A percentile compares a stretch with the other conserved stretches of the same genome.
Evolutionary conservation across 345 rosid genomes (phyloP).

Genomic region (Hibiscus trionum): DNA sequence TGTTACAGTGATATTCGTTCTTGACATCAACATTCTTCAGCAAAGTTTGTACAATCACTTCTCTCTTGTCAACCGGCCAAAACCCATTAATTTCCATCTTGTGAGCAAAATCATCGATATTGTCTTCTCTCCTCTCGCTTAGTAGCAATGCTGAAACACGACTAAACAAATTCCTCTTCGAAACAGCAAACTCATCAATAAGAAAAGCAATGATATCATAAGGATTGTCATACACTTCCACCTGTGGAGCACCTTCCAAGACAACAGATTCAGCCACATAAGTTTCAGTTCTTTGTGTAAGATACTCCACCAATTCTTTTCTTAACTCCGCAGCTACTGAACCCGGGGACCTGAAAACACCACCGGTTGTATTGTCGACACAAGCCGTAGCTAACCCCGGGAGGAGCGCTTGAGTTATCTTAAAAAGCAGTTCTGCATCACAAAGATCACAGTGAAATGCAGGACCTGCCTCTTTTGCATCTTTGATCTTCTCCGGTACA

Average conservation of each 20-base stretch:
- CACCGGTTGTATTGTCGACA: conserved; percentile 83
- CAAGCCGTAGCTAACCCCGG: conserved; percentile 79
- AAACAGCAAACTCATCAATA: conserved; percentile 64
- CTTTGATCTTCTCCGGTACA: conserved; percentile 44
- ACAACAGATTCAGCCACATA: conserved; percentile 70
- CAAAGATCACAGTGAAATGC: conserved; percentile 55
- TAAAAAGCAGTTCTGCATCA: conserved; percentile 57
- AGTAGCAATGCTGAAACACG: conserved; percentile 71
- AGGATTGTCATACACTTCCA: conserved; percentile 60
- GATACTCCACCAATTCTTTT: conserved; percentile 26
- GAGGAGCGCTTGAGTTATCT: conserved; percentile 53
- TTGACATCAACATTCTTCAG: conserved; percentile 74
- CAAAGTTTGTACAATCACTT: conserved; percentile 47
- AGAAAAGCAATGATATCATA: conserved; percentile 56
- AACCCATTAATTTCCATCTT: conserved; percentile 81
- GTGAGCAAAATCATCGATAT: conserved; percentile 74
- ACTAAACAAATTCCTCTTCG: conserved; percentile 64
- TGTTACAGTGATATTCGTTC: conserved; percentile 51
- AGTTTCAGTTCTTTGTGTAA: conserved; percentile 57
- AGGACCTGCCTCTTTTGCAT: conserved; percentile 45
- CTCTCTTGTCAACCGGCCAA: conserved; percentile 61
- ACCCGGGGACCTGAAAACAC: conserved; percentile 57
- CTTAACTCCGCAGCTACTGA: conserved; percentile 74
- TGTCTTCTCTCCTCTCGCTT: conserved; percentile 83
- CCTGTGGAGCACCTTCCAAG: conserved; percentile 38